Evolutionary conservation across 306 rosid genomes (phyloP).

Genomic region (Phaseolus lunatus): DNA sequence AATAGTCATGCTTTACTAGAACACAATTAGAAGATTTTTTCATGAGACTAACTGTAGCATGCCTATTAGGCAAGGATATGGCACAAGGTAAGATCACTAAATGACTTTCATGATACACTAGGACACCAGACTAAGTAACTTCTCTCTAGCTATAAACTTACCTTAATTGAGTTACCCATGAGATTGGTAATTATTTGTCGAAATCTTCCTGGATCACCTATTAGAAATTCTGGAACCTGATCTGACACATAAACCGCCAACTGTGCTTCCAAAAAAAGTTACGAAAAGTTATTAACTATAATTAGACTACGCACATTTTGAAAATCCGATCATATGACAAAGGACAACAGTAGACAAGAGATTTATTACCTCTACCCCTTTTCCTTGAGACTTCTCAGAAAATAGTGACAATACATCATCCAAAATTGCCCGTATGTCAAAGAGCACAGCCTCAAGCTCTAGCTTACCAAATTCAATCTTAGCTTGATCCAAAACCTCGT

Average conservation of each 20-base stretch:
- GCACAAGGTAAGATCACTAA: not conserved
- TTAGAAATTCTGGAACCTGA: constrained; percentile 77
- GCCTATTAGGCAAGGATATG: constrained; percentile 5
- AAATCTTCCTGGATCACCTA: constrained; percentile 91
- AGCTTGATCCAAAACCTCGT: constrained; percentile 96
- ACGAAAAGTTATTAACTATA: constrained; percentile 37
- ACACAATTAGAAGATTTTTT: not conserved
- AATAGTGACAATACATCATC: constrained; percentile 93
- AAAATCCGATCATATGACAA: not conserved
- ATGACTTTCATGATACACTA: constrained; percentile 10
- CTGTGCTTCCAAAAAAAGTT: constrained; percentile 55
- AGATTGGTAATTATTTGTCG: constrained; percentile 90
- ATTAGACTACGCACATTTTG: constrained; percentile 43
- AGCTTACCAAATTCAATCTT: constrained; percentile 97
- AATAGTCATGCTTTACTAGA: constrained; percentile 13
- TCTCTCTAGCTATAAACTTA: constrained; percentile 43
- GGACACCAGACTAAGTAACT: constrained; percentile 4
- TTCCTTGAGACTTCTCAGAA: constrained; percentile 93
- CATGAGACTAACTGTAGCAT: constrained; percentile 13
- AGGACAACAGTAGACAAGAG: constrained; percentile 27
- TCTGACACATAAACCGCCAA: constrained; percentile 86
- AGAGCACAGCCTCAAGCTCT: constrained; percentile 88
- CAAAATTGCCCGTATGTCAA: constrained; percentile 76
- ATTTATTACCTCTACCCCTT: constrained; percentile 88
- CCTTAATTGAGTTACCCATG: constrained; percentile 89